phyloP scores from a whole-genome alignment of 1,284 basidiomycete genomes.

The Ganoderma multipileum region DNA sequence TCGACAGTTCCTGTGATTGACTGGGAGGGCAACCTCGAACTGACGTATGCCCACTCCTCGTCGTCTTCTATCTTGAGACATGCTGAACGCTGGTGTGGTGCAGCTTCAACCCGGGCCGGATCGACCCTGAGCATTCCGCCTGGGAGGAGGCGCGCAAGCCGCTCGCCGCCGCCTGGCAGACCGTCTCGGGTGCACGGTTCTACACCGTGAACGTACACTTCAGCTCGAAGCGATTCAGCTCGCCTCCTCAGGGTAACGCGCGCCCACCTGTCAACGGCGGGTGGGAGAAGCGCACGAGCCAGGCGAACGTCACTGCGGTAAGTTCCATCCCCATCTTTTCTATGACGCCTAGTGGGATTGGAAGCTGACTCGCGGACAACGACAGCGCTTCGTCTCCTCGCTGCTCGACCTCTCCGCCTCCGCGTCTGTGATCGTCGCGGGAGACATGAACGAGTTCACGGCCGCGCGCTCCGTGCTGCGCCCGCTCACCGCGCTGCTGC shows the following conservation, averaged over 20 bases:
- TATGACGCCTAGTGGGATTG: too few species aligned
- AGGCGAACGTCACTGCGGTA: constrained; percentile 58
- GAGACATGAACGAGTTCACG: constrained; percentile 71
- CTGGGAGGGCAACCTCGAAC: constrained; percentile 27
- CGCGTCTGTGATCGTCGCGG: constrained; percentile 62
- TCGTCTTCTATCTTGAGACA: neutral
- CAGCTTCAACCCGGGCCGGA: constrained; percentile 69
- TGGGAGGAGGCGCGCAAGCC: constrained; percentile 71
- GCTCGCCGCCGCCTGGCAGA: constrained; percentile 64
- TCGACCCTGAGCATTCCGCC: constrained; percentile 61
- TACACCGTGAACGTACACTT: constrained; percentile 71
- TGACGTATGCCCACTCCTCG: constrained; percentile 23
- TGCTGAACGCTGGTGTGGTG: neutral
- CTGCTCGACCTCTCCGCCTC: constrained; percentile 51
- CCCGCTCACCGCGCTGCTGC: constrained; percentile 49
- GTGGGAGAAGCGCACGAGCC: constrained; percentile 54
- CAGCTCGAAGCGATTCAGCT: constrained; percentile 64
- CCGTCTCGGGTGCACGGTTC: constrained; percentile 51
- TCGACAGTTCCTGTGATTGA: constrained; percentile 29
- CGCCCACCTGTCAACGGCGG: constrained; percentile 66
- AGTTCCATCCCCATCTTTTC: too few species aligned
- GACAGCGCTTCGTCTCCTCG: constrained; percentile 56
- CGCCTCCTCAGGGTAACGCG: constrained; percentile 60
- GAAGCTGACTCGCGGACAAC: constrained; percentile 28
- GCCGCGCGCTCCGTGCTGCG: constrained; percentile 60